Evolutionary conservation across 805 yeast species (phyloP).

Genomic region (Jamesozyma hellenica): DNA sequence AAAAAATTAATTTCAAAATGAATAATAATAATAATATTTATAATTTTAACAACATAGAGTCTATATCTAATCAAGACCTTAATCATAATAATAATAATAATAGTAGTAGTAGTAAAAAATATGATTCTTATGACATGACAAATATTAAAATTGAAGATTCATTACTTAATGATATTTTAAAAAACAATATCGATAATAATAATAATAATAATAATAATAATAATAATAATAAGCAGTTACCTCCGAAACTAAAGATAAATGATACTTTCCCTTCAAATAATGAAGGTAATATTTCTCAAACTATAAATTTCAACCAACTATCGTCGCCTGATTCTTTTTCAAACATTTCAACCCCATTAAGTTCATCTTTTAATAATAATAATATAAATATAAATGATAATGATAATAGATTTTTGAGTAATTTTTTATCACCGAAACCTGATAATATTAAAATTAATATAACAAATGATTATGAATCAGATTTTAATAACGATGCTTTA

Average conservation of each 20-base stretch:
- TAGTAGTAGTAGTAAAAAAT: too few species aligned
- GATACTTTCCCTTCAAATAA: background rate
- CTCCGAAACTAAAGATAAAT: background rate
- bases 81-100: too few species aligned
- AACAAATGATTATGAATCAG: slow-evolving; percentile 7
- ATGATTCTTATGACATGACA: too few species aligned
- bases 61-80: too few species aligned
- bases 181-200: too few species aligned
- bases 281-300: too few species aligned
- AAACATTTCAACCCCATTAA: slow-evolving; percentile 1
- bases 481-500: slow-evolving; percentile 5
- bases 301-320: too few species aligned
- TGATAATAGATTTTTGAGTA: background rate
- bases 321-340: too few species aligned
- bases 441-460: slow-evolving; percentile 1
- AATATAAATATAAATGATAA: background rate
- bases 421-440: background rate
- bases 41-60: too few species aligned
- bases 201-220: background rate
- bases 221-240: background rate
- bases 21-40: too few species aligned
- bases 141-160: background rate
- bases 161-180: too few species aligned
- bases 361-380: background rate
- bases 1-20: too few species aligned